Percentiles rank a stretch among this genome's conserved stretches.
Evolutionary conservation across 805 yeast genomes (phyloP).

Genomic region (Candida pini): DNA sequence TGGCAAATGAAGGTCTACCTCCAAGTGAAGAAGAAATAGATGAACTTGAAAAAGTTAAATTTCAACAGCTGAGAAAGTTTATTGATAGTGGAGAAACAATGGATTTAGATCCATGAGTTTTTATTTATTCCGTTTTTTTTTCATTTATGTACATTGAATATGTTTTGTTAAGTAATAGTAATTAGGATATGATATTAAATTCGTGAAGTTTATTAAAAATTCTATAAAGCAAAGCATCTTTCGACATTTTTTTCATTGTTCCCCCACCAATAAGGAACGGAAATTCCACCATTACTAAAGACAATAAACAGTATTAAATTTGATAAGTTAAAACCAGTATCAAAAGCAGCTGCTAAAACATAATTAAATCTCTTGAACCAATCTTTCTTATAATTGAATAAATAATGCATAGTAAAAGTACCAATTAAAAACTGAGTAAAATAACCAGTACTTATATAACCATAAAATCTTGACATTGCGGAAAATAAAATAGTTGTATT

Average conservation of each 20-base stretch:
- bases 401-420: conserved; percentile 41
- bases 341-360: conserved; percentile 46
- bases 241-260: conserved; percentile 39
- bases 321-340: conserved; percentile 43
- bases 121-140: not conserved
- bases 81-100: conserved; percentile 24
- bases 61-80: conserved; percentile 33
- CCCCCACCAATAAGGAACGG: conserved; percentile 45
- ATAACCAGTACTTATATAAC: conserved; percentile 45
- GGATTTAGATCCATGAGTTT: conserved; percentile 8
- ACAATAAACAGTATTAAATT: conserved; percentile 34
- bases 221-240: conserved; percentile 37
- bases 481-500: conserved; percentile 46
- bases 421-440: conserved; percentile 44
- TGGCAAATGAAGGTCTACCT: conserved; percentile 82
- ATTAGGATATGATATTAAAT: not conserved
- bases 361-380: conserved; percentile 41
- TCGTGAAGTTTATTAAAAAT: not conserved
- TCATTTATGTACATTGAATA: not conserved
- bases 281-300: conserved; percentile 12
- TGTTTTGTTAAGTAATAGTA: not conserved
- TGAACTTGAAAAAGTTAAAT: conserved; percentile 40
- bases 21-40: conserved; percentile 61
- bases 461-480: conserved; percentile 42
- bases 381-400: conserved; percentile 32